Evolutionary conservation across 2,329 filamentous ascomycete genomes (phyloP).

Genomic region (Penicillium sp.): DNA sequence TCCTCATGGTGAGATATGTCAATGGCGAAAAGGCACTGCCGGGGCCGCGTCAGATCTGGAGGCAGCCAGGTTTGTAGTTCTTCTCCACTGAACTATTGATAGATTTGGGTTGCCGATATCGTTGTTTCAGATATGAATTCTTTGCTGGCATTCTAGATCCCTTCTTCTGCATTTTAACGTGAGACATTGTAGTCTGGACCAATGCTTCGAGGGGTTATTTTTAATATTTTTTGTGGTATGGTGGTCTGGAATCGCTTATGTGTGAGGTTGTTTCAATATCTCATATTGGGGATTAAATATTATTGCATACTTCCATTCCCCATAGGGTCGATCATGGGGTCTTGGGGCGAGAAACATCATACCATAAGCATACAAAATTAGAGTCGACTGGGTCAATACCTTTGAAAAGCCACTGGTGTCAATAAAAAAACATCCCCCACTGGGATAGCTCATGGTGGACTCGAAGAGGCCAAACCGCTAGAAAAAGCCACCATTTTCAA

Average conservation of each 20-base stretch:
- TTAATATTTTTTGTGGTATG: neutral
- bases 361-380: conserved; percentile 1
- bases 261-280: neutral
- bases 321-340: neutral
- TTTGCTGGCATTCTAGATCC: conserved; percentile 8
- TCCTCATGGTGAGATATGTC: neutral
- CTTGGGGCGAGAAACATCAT: neutral
- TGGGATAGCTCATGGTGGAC: neutral
- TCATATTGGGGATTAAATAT: neutral
- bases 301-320: neutral
- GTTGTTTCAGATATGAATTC: conserved; percentile 17
- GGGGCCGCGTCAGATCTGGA: conserved; percentile 22
- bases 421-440: neutral
- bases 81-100: conserved; percentile 20
- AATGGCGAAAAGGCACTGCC: neutral
- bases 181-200: neutral
- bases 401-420: neutral
- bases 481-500: neutral
- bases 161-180: conserved; percentile 8
- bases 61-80: conserved; percentile 11
- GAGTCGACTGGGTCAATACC: neutral
- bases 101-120: conserved; percentile 11
- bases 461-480: neutral
- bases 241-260: neutral
- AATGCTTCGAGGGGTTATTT: conserved; percentile 1